Conservation (phyloP, 345 rosid genomes). For the Nephelium lappaceum region DNA sequence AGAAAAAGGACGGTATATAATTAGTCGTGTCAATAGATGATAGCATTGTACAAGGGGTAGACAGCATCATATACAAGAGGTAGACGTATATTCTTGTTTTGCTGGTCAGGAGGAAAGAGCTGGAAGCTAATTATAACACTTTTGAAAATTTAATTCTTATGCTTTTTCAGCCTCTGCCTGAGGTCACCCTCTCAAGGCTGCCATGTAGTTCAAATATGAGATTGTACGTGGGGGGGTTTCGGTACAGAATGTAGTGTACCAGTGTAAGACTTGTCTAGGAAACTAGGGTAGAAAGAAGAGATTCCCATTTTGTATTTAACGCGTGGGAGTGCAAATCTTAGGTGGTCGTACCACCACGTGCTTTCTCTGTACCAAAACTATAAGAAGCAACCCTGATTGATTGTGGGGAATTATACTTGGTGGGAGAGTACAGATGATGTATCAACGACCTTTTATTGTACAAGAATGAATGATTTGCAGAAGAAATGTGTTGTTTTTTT, state of each 20-base stretch:
- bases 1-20: conserved; percentile 87
- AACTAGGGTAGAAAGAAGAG: conserved; percentile 19
- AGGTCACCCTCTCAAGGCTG: conserved; percentile 6
- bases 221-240: conserved; percentile 5
- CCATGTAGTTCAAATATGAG: neutral
- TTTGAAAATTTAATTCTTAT: neutral
- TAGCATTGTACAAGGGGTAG: neutral
- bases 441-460: neutral
- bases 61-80: conserved; percentile 5
- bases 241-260: conserved; percentile 19
- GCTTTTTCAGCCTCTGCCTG: conserved; percentile 4
- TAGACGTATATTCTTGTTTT: conserved; percentile 1
- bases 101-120: conserved; percentile 5
- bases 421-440: neutral
- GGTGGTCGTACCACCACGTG: conserved; percentile 12
- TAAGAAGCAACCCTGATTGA: conserved; percentile 12
- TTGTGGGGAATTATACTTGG: neutral
- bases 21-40: conserved; percentile 63
- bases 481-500: neutral
- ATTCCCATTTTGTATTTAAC: conserved; percentile 31
- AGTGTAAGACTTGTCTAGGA: conserved; percentile 25
- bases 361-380: conserved; percentile 1
- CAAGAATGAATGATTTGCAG: neutral
- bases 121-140: neutral
- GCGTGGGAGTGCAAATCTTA: neutral